Evolutionary conservation across 495 filamentous ascomycete genomes (phyloP).

Genomic region (Rhizodiscina lignyota): DNA sequence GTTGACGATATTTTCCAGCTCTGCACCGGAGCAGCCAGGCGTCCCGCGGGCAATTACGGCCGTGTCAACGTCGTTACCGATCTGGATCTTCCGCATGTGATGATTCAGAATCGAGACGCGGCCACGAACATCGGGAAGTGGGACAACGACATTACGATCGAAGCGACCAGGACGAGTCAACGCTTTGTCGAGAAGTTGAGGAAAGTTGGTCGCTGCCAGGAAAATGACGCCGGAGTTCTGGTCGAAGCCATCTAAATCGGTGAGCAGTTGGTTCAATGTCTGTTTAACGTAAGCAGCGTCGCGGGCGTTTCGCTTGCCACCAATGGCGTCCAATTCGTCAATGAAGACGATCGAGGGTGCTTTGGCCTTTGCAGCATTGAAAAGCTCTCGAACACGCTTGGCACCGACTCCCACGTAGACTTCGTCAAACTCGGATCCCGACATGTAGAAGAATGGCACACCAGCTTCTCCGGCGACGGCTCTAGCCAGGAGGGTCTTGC

Average conservation of each 20-base stretch:
- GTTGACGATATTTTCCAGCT: conserved; percentile 91
- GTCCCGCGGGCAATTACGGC: conserved; percentile 70
- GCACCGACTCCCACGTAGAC: conserved; percentile 96
- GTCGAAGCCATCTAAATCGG: conserved; percentile 95
- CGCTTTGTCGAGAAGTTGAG: conserved; percentile 83
- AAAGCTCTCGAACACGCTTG: conserved; percentile 95
- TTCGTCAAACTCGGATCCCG: conserved; percentile 94
- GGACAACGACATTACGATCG: conserved; percentile 75
- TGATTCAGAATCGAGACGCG: conserved; percentile 82
- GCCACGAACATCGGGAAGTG: conserved; percentile 88
- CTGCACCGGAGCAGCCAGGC: conserved; percentile 83
- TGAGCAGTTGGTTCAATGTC: conserved; percentile 91
- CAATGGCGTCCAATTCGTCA: conserved; percentile 92
- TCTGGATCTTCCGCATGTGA: conserved; percentile 76
- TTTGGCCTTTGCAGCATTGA: conserved; percentile 70
- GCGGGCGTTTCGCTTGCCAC: conserved; percentile 78
- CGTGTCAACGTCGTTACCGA: conserved; percentile 62
- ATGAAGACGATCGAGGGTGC: conserved; percentile 96
- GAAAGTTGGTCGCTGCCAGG: conserved; percentile 90
- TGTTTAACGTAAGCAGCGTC: conserved; percentile 96
- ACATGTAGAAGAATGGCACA: conserved; percentile 99
- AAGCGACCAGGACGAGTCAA: conserved; percentile 89
- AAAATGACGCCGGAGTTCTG: conserved; percentile 90
- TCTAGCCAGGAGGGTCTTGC: conserved; percentile 92
- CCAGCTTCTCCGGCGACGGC: conserved; percentile 94